Percentiles rank a stretch among this genome's conserved stretches.
These are phyloP conservation scores for Trypanosoma theileri DNA, from an alignment of 208 protist genomes.

Conservation along the genomic window DNA sequence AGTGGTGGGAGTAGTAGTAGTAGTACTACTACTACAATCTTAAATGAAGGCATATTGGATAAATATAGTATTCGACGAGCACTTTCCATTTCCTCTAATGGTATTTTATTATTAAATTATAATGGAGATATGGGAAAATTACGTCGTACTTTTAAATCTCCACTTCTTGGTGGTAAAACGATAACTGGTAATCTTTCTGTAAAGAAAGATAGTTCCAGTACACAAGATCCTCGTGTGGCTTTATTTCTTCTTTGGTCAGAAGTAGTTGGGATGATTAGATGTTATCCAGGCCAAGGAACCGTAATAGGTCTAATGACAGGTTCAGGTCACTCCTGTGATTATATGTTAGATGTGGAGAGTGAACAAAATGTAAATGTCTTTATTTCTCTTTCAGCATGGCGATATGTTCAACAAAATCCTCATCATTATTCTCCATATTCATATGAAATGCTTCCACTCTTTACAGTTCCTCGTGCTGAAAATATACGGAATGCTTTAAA, in stretches of 20 bases:
- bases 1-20: no score
- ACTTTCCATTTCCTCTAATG: conserved; percentile 37
- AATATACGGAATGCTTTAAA: conserved; percentile 43
- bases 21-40: no score
- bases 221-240: conserved; percentile 24
- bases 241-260: conserved; percentile 39
- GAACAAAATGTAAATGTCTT: conserved; percentile 21
- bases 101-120: conserved; percentile 38
- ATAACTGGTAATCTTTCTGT: background rate
- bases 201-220: conserved; percentile 5
- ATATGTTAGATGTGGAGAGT: conserved; percentile 36
- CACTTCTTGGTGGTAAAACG: conserved; percentile 8
- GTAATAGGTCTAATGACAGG: conserved; percentile 44
- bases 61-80: conserved; percentile 25
- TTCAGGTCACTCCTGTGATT: conserved; percentile 35
- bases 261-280: conserved; percentile 46
- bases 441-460: conserved; percentile 36
- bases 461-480: conserved; percentile 35
- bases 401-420: conserved; percentile 18
- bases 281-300: conserved; percentile 34
- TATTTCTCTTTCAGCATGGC: conserved; percentile 17
- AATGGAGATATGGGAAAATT: conserved; percentile 25
- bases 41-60: conserved; percentile 12
- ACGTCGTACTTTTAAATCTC: conserved; percentile 18
- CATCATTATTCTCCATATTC: conserved; percentile 21